Conservation (phyloP, 2,329 filamentous ascomycete species). For the Ramularia endophylla region DNA sequence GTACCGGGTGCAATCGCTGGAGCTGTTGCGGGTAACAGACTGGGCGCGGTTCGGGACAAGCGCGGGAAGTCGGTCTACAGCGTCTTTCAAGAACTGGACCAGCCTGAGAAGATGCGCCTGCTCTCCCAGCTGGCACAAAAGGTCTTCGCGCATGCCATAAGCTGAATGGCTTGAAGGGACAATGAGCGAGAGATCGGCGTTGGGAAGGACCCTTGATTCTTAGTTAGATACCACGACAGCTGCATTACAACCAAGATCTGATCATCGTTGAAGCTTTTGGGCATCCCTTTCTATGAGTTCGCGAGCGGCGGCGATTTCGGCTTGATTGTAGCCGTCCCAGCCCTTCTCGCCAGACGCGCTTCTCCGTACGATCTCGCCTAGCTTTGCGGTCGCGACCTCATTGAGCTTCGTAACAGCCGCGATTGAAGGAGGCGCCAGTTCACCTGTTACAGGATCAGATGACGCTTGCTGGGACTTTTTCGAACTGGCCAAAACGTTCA, state of each 20-base stretch:
- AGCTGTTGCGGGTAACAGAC: constrained; percentile 81
- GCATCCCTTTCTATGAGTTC: constrained; percentile 56
- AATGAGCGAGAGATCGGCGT: background rate
- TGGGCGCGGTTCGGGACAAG: constrained; percentile 85
- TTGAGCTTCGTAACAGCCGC: constrained; percentile 62
- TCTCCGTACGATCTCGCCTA: constrained; percentile 68
- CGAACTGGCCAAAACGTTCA: constrained; percentile 18
- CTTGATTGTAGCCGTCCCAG: constrained; percentile 67
- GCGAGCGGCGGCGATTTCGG: constrained; percentile 65
- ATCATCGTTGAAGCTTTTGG: constrained; percentile 30
- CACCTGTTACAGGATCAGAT: constrained; percentile 30
- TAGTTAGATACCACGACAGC: constrained; percentile 12
- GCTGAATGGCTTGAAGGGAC: constrained; percentile 34
- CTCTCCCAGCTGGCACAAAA: constrained; percentile 79
- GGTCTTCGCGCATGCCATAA: constrained; percentile 75
- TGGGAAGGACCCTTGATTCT: background rate
- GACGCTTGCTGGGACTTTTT: constrained; percentile 29
- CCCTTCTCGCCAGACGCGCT: constrained; percentile 54
- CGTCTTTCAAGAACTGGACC: constrained; percentile 84
- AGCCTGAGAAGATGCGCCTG: constrained; percentile 72
- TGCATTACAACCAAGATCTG: constrained; percentile 15
- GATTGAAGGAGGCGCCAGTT: constrained; percentile 48
- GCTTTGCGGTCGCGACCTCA: constrained; percentile 64
- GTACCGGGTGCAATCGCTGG: constrained; percentile 84
- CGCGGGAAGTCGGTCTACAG: constrained; percentile 93